Percentiles rank a stretch among this genome's conserved stretches.
These are phyloP conservation scores for Penicillium sp. DNA, from an alignment of 2,329 filamentous ascomycete genomes.

Conservation along the genomic window DNA sequence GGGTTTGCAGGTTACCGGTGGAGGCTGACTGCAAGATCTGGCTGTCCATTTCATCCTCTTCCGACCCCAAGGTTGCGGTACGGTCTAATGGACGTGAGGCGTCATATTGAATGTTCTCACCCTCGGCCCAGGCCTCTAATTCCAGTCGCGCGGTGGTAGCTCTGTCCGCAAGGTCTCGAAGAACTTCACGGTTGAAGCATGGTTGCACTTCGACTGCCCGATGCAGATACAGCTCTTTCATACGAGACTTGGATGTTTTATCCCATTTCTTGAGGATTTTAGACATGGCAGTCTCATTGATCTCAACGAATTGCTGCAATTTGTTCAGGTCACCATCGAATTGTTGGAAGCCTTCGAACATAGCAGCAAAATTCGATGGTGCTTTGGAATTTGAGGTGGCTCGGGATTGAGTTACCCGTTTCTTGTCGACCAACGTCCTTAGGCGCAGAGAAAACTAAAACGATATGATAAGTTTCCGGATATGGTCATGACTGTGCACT, in stretches of 20 bases:
- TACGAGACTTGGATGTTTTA: constrained; percentile 98
- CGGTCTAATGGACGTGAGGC: constrained; percentile 44
- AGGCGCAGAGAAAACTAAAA: constrained; percentile 83
- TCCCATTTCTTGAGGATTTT: constrained; percentile 99
- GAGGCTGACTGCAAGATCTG: constrained; percentile 82
- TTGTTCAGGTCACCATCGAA: constrained; percentile 97
- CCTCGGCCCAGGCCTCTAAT: constrained; percentile 94
- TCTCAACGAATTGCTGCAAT: constrained; percentile 93
- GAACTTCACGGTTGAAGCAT: constrained; percentile 96
- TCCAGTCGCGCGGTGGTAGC: constrained; percentile 95
- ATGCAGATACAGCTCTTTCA: constrained; percentile 95
- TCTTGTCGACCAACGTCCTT: constrained; percentile 91
- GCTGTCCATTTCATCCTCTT: constrained; percentile 86
- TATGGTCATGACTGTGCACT: not conserved
- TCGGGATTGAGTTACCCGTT: constrained; percentile 81
- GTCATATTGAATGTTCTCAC: constrained; percentile 85
- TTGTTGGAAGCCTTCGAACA: constrained; percentile 95
- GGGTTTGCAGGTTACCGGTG: constrained; percentile 70
- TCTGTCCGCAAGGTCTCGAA: constrained; percentile 93
- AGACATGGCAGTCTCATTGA: constrained; percentile 95
- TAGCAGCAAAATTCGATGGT: constrained; percentile 87
- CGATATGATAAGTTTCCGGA: not conserved
- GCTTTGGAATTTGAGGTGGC: constrained; percentile 74
- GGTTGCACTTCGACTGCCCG: constrained; percentile 95
- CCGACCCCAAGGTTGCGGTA: constrained; percentile 56